phyloP scores from a whole-genome alignment of 2,329 filamentous ascomycete species.

The Claviceps citrina region DNA sequence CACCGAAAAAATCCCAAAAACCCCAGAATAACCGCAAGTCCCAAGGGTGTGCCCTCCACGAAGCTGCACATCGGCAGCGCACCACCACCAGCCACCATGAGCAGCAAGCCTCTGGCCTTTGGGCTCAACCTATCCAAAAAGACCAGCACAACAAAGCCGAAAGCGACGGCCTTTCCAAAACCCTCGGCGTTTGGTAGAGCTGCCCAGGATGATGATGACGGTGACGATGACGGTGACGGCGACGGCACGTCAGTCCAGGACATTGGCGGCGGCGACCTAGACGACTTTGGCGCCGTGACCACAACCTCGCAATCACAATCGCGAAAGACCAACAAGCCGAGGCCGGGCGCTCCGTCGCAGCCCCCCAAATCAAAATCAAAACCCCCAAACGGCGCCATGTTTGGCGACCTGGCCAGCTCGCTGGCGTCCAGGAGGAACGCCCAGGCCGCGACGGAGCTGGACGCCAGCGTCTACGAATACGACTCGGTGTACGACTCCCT shows the following conservation, averaged over 20 bases:
- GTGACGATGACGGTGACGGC: constrained; percentile 40
- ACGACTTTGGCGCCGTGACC: constrained; percentile 24
- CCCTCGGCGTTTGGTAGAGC: constrained; percentile 45
- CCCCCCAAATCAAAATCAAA: constrained; percentile 31
- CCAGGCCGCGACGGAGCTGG: constrained; percentile 48
- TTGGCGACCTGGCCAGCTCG: constrained; percentile 51
- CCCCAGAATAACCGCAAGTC: no score
- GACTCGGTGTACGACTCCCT: constrained; percentile 68
- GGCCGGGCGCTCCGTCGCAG: constrained; percentile 19
- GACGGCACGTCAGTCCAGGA: constrained; percentile 34
- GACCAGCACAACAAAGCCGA: constrained; percentile 31
- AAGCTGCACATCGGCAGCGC: background rate
- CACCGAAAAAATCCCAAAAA: background rate
- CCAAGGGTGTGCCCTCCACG: background rate
- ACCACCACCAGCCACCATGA: constrained; percentile 11
- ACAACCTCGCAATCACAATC: constrained; percentile 13
- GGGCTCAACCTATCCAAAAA: constrained; percentile 50
- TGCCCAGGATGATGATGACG: constrained; percentile 13
- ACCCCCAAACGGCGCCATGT: constrained; percentile 28
- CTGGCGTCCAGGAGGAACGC: constrained; percentile 48
- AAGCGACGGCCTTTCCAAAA: constrained; percentile 26
- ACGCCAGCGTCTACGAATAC: constrained; percentile 72
- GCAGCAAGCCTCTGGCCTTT: constrained; percentile 36
- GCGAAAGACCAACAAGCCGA: constrained; percentile 20
- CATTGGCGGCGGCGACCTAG: constrained; percentile 51